A percentile compares a stretch with the other conserved stretches of the same genome.
These are phyloP conservation scores for Ogataea parapolymorpha DNA, from an alignment of 805 yeast species.

Conservation along the genomic window DNA sequence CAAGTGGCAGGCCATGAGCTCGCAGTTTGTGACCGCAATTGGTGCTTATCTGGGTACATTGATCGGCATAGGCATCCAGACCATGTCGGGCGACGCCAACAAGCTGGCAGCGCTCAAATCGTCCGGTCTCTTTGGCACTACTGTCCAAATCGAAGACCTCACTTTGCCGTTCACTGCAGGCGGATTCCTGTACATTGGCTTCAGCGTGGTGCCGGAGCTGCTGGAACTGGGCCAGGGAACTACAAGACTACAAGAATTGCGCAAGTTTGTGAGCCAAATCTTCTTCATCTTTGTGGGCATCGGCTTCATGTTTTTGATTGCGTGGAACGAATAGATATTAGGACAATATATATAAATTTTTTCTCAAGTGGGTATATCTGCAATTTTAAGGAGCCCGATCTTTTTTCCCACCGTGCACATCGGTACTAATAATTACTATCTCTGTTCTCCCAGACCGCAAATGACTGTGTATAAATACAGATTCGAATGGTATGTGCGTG, in stretches of 20 bases:
- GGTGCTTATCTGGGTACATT: slow-evolving; percentile 67
- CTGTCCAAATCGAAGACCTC: slow-evolving; percentile 47
- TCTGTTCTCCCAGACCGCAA: not conserved
- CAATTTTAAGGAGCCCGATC: not conserved
- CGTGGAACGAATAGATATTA: slow-evolving; percentile 39
- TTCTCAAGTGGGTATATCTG: slow-evolving; percentile 2
- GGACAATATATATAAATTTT: not conserved
- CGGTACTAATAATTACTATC: not conserved
- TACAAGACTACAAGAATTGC: slow-evolving; percentile 37
- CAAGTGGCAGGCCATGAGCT: slow-evolving; percentile 60
- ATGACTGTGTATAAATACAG: slow-evolving; percentile 22
- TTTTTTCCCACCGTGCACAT: not conserved
- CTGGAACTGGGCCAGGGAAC: slow-evolving; percentile 41
- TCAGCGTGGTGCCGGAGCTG: slow-evolving; percentile 73
- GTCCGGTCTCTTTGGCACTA: slow-evolving; percentile 40
- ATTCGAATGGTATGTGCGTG: slow-evolving; percentile 24
- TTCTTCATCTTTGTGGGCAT: slow-evolving; percentile 52
- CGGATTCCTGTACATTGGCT: slow-evolving; percentile 70
- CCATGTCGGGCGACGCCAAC: slow-evolving; percentile 15
- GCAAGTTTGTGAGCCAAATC: slow-evolving; percentile 44
- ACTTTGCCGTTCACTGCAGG: slow-evolving; percentile 75
- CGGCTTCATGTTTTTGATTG: slow-evolving; percentile 51
- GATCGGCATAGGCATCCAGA: slow-evolving; percentile 57
- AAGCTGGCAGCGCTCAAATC: not conserved
- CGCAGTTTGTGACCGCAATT: slow-evolving; percentile 62